A percentile compares a stretch with the other conserved stretches of the same genome.
Evolutionary conservation across 2,329 filamentous ascomycete species (phyloP).

Genomic region (Metarhizium sp.): DNA sequence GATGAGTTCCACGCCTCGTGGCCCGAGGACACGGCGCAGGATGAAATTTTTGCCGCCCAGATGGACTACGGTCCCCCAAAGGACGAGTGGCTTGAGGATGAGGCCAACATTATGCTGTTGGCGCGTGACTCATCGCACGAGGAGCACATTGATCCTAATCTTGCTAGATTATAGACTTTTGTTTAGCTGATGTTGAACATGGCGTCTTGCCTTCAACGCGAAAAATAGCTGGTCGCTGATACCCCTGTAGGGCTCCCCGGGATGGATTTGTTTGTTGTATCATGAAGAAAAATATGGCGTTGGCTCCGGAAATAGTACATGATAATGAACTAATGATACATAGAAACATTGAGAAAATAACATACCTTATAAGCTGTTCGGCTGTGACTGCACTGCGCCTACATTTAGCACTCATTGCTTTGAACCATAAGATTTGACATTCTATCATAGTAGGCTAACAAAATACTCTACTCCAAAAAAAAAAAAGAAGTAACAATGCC

Average conservation of each 20-base stretch:
- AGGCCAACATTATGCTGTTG: slow-evolving; percentile 33
- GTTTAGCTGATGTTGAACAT: neutral
- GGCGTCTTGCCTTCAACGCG: neutral
- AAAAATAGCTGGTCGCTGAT: neutral
- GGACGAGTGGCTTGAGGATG: slow-evolving; percentile 34
- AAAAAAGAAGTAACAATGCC: neutral
- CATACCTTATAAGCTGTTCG: neutral
- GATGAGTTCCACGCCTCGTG: slow-evolving; percentile 12
- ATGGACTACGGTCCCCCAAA: slow-evolving; percentile 22
- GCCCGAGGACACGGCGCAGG: slow-evolving; percentile 15
- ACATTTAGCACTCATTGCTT: neutral
- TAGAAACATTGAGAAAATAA: neutral
- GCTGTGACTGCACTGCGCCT: too few relatives aligned
- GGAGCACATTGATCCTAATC: slow-evolving; percentile 24
- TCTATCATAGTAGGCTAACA: neutral
- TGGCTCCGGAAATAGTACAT: neutral
- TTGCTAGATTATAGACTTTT: slow-evolving; percentile 11
- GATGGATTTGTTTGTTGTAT: neutral
- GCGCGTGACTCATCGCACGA: slow-evolving; percentile 17
- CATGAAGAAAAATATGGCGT: slow-evolving; percentile 1
- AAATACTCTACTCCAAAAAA: slow-evolving; percentile 1
- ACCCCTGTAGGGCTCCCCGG: neutral
- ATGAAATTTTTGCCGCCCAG: slow-evolving; percentile 25
- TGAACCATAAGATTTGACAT: neutral
- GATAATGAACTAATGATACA: neutral